A percentile compares a stretch with the other conserved stretches of the same genome.
Evolutionary conservation across 2,329 filamentous ascomycete genomes (phyloP).

Genomic region (Colletotrichum gloeosporioides): DNA sequence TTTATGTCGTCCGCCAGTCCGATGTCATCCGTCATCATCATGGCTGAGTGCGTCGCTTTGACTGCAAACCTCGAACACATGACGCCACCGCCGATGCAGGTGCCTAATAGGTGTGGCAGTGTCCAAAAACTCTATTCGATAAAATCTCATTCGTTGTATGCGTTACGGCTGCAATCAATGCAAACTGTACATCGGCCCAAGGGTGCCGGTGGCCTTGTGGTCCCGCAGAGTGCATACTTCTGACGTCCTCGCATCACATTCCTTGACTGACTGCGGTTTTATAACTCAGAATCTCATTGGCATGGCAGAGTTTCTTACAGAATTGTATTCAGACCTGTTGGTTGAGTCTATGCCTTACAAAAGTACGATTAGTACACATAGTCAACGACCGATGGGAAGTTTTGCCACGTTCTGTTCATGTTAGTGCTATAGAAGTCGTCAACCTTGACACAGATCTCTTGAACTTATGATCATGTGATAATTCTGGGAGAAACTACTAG

Average conservation of each 20-base stretch:
- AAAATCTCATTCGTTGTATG: not conserved
- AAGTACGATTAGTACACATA: not conserved
- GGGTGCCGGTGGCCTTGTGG: not conserved
- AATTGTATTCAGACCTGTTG: not conserved
- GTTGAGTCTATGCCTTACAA: not conserved
- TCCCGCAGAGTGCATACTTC: not conserved
- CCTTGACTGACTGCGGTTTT: fast-evolving
- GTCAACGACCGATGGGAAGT: no score
- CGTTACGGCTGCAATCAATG: not conserved
- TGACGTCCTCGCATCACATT: not conserved
- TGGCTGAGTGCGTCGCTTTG: not conserved
- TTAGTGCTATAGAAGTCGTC: fast-evolving
- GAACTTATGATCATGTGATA: not conserved
- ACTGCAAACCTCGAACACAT: not conserved
- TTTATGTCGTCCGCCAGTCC: not conserved
- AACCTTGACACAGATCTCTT: fast-evolving
- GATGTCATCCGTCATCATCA: not conserved
- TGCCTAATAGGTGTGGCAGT: not conserved
- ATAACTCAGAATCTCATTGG: not conserved
- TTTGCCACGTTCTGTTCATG: no score
- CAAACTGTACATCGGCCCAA: not conserved
- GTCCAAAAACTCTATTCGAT: not conserved
- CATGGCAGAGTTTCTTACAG: not conserved
- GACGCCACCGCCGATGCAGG: not conserved
- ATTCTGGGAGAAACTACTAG: fast-evolving